Conservation (phyloP, 768 basidiomycete genomes). For the Cystobasidium ongulense region DNA sequence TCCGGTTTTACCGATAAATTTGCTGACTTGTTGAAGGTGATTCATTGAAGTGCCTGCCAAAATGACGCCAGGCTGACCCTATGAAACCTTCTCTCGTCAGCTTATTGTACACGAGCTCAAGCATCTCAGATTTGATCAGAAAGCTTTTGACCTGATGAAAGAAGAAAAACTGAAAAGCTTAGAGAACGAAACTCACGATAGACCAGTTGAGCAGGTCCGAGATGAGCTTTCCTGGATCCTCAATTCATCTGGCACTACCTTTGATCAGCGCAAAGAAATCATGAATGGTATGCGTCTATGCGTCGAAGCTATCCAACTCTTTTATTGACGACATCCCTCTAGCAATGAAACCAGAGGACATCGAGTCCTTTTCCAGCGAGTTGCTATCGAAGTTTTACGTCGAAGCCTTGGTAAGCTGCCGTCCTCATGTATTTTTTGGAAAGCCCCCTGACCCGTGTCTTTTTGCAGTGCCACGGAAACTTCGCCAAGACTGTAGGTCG, state of each 20-base stretch:
- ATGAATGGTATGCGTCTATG: background rate
- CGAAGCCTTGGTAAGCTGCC: constrained; percentile 59
- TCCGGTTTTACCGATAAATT: background rate
- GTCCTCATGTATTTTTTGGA: too few species aligned
- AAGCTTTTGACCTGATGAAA: constrained; percentile 67
- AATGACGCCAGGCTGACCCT: background rate
- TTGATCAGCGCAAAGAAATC: background rate
- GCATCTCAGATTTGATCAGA: constrained; percentile 49
- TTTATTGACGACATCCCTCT: background rate
- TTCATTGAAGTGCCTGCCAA: too few species aligned
- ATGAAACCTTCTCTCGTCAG: too few species aligned
- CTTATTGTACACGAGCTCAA: constrained; percentile 25
- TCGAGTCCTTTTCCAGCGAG: constrained; percentile 55
- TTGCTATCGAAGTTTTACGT: constrained; percentile 60
- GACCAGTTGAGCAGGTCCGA: background rate
- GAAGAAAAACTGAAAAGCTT: constrained; percentile 72
- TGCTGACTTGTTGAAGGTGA: background rate
- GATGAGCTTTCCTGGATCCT: background rate
- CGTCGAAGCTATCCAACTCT: background rate
- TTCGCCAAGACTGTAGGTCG: constrained; percentile 65
- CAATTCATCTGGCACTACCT: background rate
- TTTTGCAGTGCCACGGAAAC: constrained; percentile 57
- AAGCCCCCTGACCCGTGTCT: too few species aligned
- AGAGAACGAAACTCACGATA: constrained; percentile 51
- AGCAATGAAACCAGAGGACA: constrained; percentile 57